Evolutionary conservation across 305 asterid species (phyloP).

Genomic region (Coffea humblotiana): DNA sequence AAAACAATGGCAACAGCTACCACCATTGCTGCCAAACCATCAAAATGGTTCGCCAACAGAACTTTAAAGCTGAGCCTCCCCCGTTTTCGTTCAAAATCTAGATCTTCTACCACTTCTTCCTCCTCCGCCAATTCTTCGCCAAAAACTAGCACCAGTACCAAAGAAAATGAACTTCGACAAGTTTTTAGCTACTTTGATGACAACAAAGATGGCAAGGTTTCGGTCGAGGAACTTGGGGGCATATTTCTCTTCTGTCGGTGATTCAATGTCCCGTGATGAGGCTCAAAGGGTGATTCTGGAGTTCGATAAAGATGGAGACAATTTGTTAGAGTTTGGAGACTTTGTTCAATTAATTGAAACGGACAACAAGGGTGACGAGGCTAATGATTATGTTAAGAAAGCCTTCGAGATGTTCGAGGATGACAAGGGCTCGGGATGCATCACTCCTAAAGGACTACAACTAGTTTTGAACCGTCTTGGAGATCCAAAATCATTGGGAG

Average conservation of each 20-base stretch:
- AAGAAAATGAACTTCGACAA: slow-evolving; percentile 35
- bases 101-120: background rate
- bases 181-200: slow-evolving; percentile 50
- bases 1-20: slow-evolving; percentile 29
- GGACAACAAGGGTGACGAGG: slow-evolving; percentile 22
- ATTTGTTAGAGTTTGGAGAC: slow-evolving; percentile 40
- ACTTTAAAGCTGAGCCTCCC: slow-evolving; percentile 31
- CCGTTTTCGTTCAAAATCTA: slow-evolving; percentile 26
- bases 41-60: slow-evolving; percentile 5
- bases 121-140: slow-evolving; percentile 5
- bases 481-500: slow-evolving; percentile 38
- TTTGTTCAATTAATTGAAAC: slow-evolving; percentile 45
- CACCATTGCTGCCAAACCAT: slow-evolving; percentile 17
- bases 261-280: slow-evolving; percentile 40
- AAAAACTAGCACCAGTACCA: slow-evolving; percentile 9
- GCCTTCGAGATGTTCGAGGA: slow-evolving; percentile 64
- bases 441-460: slow-evolving; percentile 57
- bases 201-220: slow-evolving; percentile 50
- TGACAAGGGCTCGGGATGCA: slow-evolving; percentile 55
- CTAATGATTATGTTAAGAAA: slow-evolving; percentile 32
- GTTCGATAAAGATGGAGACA: slow-evolving; percentile 34
- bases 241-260: slow-evolving; percentile 51
- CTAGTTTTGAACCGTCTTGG: slow-evolving; percentile 49
- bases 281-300: slow-evolving; percentile 46
- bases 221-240: slow-evolving; percentile 41